Base-by-base conservation (phyloP, 768 basidiomycete species). In the Calvatia gigantea region DNA sequence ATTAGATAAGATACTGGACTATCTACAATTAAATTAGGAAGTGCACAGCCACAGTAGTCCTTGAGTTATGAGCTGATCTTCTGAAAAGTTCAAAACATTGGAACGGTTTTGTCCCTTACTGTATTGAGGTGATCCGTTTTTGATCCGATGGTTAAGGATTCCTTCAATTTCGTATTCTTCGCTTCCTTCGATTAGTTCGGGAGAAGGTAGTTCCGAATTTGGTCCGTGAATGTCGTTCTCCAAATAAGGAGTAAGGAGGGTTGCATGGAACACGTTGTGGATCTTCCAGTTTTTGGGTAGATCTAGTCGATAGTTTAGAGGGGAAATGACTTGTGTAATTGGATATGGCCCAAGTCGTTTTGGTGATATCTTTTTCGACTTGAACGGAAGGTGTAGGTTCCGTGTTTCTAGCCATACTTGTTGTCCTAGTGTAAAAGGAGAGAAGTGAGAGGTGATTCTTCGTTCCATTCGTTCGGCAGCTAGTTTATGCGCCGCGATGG, bases 181-280 rank as follows among this genome's bases (percentile, higher is more conserved):
- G 55, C 59, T 47, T 31, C 42, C 47, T 12, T 64, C 41, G 0
- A 60, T 19, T 0, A 64, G 4, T 3, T 66, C 60, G 0, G 33
- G 33, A 12, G 11, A 15, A 3, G 62, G 62, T 43, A 11, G 2
- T 1, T 15, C 2, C 14, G 38, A 61, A 19, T 58, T 59, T 5
- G 15, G 7, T 19, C 65, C 61, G 29, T 66, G 52, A 3, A 51
- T 32, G 5, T 52, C 15, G 2, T 27, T 66, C 39, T 63, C 60
- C 0, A 31, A 8, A 32, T 62, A 64, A 0, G 59, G 58, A 1
- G 38, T 43, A 0, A 66, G 56, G 0, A 63, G 54, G 0, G 37
- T 17, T 0, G 61, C 60, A 21, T 65, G 62, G 45, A 65, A 67
- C 2, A 52, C 33, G 17, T 61, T n/a, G 29, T 64, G 58, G 1